These are phyloP conservation scores for Aspergillus tamarii DNA, from an alignment of 2,329 filamentous ascomycete species.

Conservation along the genomic window DNA sequence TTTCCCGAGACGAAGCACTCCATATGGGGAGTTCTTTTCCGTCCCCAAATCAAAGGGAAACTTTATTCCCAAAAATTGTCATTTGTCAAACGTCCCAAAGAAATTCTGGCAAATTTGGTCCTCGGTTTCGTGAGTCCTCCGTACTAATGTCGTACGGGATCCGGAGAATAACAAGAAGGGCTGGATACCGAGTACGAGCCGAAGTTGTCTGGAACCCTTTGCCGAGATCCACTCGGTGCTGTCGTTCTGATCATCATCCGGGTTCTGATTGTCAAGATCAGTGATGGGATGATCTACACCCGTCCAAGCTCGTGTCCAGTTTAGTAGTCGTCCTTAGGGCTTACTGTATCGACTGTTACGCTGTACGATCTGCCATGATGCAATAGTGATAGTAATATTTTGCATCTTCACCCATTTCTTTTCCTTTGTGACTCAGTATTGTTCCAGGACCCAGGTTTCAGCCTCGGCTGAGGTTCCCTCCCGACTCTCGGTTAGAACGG, in stretches of 20 bases:
- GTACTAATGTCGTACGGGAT: too few species aligned
- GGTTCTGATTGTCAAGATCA: constrained; percentile 8
- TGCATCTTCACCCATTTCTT: background rate
- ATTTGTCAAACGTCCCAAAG: background rate
- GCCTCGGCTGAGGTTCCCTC: background rate
- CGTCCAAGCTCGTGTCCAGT: constrained; percentile 1
- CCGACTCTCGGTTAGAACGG: constrained; percentile 1
- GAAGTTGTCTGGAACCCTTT: constrained; percentile 1
- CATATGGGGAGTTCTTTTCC: constrained; percentile 1
- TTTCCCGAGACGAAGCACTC: background rate
- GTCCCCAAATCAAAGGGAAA: background rate
- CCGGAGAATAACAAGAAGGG: too few species aligned
- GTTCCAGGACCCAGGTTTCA: background rate
- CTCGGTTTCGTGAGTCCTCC: background rate
- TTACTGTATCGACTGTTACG: background rate
- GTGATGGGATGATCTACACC: constrained; percentile 7
- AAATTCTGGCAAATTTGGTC: background rate
- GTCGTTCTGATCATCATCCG: constrained; percentile 8
- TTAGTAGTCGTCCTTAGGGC: background rate
- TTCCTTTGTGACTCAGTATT: background rate
- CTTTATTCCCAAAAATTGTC: background rate
- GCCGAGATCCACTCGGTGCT: constrained; percentile 5
- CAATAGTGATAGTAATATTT: background rate
- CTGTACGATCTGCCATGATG: background rate
- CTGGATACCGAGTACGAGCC: constrained; percentile 1